Evolutionary conservation across 2,329 filamentous ascomycete species (phyloP), one percentile per base, ranked within the genome.

Genomic region (Aspergillus caelatus): DNA sequence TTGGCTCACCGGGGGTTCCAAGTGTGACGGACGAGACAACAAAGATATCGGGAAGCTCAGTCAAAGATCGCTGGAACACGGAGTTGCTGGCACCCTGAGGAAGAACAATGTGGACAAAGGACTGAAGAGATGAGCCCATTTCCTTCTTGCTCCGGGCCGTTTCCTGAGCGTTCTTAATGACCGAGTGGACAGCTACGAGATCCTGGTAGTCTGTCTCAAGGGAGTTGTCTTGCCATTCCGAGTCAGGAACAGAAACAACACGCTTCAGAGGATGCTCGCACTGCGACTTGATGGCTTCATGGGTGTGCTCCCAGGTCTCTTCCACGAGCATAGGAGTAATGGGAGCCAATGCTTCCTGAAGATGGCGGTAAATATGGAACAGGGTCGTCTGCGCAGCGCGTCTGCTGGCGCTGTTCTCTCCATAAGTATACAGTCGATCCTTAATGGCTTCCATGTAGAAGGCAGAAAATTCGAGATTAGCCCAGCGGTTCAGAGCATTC

Each of bases 371-470:
- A 60, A 97, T 86, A 32, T 84, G 75, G 54, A 82, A 82, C 9
- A 89, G 77, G 2, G 86, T 83, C 6, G 80, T 83, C 68, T 90
- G 88, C 1, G 86, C 84, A 26, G 82, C 81, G 30, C 81, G 73
- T 58, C 88, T 82, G 55, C 91, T 79, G 5, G 86, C 82, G 54
- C 91, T 90, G 16, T 86, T 84, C 16, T 86, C 86, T 64, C 89
- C 86, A 34, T 91, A 92, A 53, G 94, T 95, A 81, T 99, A 99
- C 1, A 98, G 83, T 3, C 92, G 85, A 72, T 99, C 95, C 78
- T 99, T 99, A 71, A 94, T 84, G 0, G 91, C 89, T 78, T 99
- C 95, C 62, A 99, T 88, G 77, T 98, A 99, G 77, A 97, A 96
- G 0, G 94, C 90, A 0, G 93, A 97, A 28, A 99, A 84, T 69